Evolutionary conservation across 164 flowering plant species (phyloP).

Genomic region (Platanus orientalis): DNA sequence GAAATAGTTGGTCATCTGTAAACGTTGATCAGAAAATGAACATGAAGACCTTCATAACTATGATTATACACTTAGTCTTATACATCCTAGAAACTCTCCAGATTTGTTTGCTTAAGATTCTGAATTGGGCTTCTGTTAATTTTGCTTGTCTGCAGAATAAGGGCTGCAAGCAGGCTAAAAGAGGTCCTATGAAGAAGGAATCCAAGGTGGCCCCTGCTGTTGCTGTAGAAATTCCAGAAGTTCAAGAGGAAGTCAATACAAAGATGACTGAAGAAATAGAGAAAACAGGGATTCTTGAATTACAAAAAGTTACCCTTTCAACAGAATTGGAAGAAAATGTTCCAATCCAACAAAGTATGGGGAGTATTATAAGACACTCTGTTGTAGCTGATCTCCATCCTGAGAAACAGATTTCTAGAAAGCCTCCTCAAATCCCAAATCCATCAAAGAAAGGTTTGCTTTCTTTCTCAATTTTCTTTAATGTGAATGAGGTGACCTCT

Average conservation of each 20-base stretch:
- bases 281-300: constrained; percentile 15
- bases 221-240: constrained; percentile 15
- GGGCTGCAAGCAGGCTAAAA: constrained; percentile 35
- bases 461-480: neutral
- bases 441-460: constrained; percentile 35
- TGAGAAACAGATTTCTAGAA: constrained; percentile 5
- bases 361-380: neutral
- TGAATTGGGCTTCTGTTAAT: constrained; percentile 4
- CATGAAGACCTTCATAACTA: too few relatives aligned
- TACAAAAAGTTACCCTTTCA: constrained; percentile 8
- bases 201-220: constrained; percentile 36
- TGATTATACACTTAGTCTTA: too few relatives aligned
- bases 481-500: neutral
- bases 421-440: constrained; percentile 12
- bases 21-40: too few relatives aligned
- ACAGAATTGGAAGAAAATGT: constrained; percentile 12
- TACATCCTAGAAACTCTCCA: neutral
- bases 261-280: constrained; percentile 16
- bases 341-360: constrained; percentile 8
- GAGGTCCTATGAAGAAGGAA: constrained; percentile 23
- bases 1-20: neutral
- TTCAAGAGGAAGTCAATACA: constrained; percentile 20
- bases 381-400: constrained; percentile 12
- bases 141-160: constrained; percentile 32
- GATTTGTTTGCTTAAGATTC: neutral